A percentile compares a stretch with the other conserved stretches of the same genome.
Evolutionary conservation across 2,329 filamentous ascomycete genomes (phyloP).

Genomic region (Fusarium tupiense): DNA sequence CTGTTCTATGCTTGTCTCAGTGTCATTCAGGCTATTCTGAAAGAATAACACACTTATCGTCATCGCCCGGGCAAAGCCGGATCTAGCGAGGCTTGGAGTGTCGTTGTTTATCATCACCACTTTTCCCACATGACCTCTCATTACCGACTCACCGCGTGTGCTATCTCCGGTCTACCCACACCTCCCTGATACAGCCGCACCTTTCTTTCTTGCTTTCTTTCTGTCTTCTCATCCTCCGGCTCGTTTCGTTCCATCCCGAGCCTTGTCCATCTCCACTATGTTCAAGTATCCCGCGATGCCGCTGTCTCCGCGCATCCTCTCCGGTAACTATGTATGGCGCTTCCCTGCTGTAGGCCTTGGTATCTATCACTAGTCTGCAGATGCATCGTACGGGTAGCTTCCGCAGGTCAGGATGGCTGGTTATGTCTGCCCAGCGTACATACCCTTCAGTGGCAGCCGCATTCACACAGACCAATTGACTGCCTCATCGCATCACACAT

Average conservation of each 20-base stretch:
- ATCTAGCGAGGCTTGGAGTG: conserved; percentile 12
- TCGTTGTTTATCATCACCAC: conserved; percentile 30
- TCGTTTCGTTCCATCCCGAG: conserved; percentile 35
- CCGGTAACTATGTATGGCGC: neutral
- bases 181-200: conserved; percentile 15
- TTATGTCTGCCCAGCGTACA: conserved; percentile 14
- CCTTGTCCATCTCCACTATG: conserved; percentile 31
- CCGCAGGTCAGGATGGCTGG: conserved; percentile 12
- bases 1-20: conserved; percentile 8
- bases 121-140: conserved; percentile 38
- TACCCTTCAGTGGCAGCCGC: conserved; percentile 12
- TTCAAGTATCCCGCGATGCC: conserved; percentile 26
- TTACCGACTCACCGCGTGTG: conserved; percentile 9
- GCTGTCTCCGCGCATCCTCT: conserved; percentile 25
- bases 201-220: neutral
- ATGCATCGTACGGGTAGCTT: conserved; percentile 16
- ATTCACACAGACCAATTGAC: conserved; percentile 16
- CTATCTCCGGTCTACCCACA: conserved; percentile 21
- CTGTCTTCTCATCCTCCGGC: conserved; percentile 7
- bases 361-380: neutral
- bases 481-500: conserved; percentile 15
- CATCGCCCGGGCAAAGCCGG: conserved; percentile 32
- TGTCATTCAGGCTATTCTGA: neutral
- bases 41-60: neutral
- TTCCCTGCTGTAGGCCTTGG: neutral